These are phyloP conservation scores for Spirogloea muscicola DNA, from an alignment of 139 green algal genomes.

Conservation along the genomic window DNA sequence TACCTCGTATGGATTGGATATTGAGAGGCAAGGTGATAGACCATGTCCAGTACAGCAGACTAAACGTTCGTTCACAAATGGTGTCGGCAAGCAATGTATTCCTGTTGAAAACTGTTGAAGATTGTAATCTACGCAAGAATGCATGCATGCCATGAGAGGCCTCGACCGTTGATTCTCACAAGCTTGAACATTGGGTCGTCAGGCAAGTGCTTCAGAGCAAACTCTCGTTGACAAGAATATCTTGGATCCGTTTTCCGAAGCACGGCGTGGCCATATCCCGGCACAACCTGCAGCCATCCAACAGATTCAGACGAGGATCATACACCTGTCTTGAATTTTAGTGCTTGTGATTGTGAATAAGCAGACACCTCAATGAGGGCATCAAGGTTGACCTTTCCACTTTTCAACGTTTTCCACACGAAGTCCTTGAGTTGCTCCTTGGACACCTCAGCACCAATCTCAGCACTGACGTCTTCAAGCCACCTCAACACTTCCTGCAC, in stretches of 20 bases:
- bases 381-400: slow-evolving; percentile 62
- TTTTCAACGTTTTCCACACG: slow-evolving; percentile 81
- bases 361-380: too few species aligned
- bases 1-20: neutral
- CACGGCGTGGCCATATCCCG: slow-evolving; percentile 95
- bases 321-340: too few species aligned
- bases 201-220: slow-evolving; percentile 87
- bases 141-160: neutral
- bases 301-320: too few species aligned
- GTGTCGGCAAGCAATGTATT: neutral
- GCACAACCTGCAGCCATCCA: slow-evolving; percentile 57
- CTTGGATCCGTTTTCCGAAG: slow-evolving; percentile 94
- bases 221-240: slow-evolving; percentile 85
- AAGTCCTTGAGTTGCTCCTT: slow-evolving; percentile 85
- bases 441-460: slow-evolving; percentile 71
- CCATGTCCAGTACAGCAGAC: neutral
- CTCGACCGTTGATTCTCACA: slow-evolving; percentile 49
- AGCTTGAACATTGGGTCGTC: slow-evolving; percentile 89
- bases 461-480: slow-evolving; percentile 66
- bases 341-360: too few species aligned
- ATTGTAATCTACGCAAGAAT: too few species aligned
- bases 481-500: slow-evolving; percentile 84
- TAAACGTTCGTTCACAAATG: neutral
- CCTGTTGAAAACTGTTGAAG: too few species aligned
- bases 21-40: neutral